Evolutionary conservation across 805 yeast genomes (phyloP).

Genomic region (Candida dajiaensis): DNA sequence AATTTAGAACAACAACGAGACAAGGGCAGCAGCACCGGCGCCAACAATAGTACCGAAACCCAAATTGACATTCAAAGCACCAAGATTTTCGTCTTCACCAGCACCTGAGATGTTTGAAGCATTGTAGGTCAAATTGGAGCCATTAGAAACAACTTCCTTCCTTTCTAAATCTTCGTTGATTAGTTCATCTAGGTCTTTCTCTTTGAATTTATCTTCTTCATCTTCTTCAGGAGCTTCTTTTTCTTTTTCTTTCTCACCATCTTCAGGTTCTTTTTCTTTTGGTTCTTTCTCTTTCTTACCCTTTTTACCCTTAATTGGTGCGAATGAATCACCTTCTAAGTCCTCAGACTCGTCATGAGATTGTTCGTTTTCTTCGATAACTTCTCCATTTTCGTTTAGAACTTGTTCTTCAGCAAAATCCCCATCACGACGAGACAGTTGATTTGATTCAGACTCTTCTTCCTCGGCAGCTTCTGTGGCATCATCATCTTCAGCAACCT

Average conservation of each 20-base stretch:
- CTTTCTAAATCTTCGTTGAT: slow-evolving; percentile 7
- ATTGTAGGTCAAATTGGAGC: slow-evolving; percentile 1
- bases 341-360: not conserved
- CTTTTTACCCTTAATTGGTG: not conserved
- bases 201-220: slow-evolving; percentile 8
- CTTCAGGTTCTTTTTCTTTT: slow-evolving; percentile 1
- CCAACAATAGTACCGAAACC: not conserved
- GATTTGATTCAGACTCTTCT: not conserved
- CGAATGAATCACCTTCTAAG: not conserved
- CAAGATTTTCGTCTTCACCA: slow-evolving; percentile 6
- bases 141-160: not conserved
- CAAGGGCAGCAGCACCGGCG: not conserved
- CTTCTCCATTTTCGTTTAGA: not conserved
- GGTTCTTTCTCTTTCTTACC: too few relatives aligned
- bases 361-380: not conserved
- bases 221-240: not conserved
- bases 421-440: slow-evolving; percentile 1
- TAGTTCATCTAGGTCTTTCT: slow-evolving; percentile 8
- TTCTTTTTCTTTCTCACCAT: not conserved
- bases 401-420: too few relatives aligned
- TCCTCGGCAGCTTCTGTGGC: not conserved
- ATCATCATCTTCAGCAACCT: slow-evolving; percentile 1
- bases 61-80: not conserved
- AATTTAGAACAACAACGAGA: not conserved
- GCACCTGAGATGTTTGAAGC: slow-evolving; percentile 1